A percentile compares a stretch with the other conserved stretches of the same genome.
Conservation (phyloP, 768 basidiomycete species). For the Boletus bicolor region DNA sequence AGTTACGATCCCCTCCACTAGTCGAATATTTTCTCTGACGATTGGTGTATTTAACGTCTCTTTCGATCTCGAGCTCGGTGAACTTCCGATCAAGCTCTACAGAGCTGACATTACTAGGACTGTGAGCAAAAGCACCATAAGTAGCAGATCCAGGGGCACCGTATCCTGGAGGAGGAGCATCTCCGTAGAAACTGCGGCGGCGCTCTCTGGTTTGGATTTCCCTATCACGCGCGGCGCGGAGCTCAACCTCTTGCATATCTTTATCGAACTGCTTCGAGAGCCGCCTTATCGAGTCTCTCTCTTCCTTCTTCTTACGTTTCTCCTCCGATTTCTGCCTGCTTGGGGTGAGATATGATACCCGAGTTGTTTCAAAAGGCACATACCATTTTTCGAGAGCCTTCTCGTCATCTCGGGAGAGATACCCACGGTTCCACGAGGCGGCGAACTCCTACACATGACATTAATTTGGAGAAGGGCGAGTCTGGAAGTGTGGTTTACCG, state of each 20-base stretch:
- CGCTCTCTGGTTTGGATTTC: conserved; percentile 50
- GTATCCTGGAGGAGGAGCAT: conserved; percentile 30
- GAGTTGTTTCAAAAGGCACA: conserved; percentile 1
- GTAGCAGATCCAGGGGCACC: conserved; percentile 19
- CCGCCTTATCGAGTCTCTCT: conserved; percentile 39
- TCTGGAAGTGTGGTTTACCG: conserved; percentile 37
- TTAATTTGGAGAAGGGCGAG: conserved; percentile 1
- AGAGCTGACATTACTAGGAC: conserved; percentile 16
- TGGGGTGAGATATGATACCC: conserved; percentile 11
- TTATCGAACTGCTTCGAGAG: conserved; percentile 38
- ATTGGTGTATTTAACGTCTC: conserved; percentile 29
- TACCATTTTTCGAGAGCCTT: conserved; percentile 48
- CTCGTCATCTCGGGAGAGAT: conserved; percentile 39
- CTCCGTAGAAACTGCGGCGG: conserved; percentile 51
- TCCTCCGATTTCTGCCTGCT: conserved; percentile 49
- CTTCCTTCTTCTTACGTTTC: conserved; percentile 52
- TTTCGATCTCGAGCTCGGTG: conserved; percentile 31
- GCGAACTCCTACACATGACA: conserved; percentile 48
- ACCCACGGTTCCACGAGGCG: conserved; percentile 51
- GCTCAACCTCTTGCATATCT: conserved; percentile 50
- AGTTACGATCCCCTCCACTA: conserved; percentile 34
- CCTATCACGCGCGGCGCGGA: conserved; percentile 54
- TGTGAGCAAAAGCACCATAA: conserved; percentile 26
- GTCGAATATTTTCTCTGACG: conserved; percentile 48
- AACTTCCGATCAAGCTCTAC: conserved; percentile 41